Conservation (phyloP, 2,329 filamentous ascomycete species). For the Aureobasidium mangrovei region DNA sequence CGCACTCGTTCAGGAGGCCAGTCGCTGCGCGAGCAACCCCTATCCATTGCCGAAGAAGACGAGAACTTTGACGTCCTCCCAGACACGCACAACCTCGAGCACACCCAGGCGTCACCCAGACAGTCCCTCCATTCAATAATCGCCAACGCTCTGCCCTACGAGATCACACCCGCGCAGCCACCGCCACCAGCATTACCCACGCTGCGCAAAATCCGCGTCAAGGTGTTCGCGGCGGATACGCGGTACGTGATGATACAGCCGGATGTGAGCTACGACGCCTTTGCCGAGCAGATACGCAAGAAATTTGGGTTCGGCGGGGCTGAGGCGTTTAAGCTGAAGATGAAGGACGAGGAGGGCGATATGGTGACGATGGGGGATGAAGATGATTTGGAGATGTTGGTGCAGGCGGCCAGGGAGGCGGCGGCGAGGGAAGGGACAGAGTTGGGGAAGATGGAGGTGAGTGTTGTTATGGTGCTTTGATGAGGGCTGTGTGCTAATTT, state of each 20-base stretch:
- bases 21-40: constrained; percentile 33
- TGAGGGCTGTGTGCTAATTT: neutral
- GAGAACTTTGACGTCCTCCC: constrained; percentile 45
- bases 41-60: constrained; percentile 73
- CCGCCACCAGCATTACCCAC: constrained; percentile 33
- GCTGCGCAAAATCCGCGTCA: constrained; percentile 71
- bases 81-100: neutral
- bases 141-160: constrained; percentile 43
- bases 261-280: constrained; percentile 63
- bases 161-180: constrained; percentile 40
- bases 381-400: constrained; percentile 85
- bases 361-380: constrained; percentile 98
- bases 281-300: constrained; percentile 69
- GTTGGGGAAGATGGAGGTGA: constrained; percentile 17
- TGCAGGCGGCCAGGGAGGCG: constrained; percentile 52
- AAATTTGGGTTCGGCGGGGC: constrained; percentile 66
- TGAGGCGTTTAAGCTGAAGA: constrained; percentile 77
- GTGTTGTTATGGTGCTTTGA: neutral
- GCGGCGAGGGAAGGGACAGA: constrained; percentile 45
- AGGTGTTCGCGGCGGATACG: constrained; percentile 80
- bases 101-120: constrained; percentile 43
- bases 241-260: constrained; percentile 82
- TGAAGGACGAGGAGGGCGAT: constrained; percentile 78
- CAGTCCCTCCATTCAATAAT: constrained; percentile 13
- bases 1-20: constrained; percentile 24